Base-by-base conservation (phyloP, 331 rosid genomes). In the Rhamnella rubrinervis region DNA sequence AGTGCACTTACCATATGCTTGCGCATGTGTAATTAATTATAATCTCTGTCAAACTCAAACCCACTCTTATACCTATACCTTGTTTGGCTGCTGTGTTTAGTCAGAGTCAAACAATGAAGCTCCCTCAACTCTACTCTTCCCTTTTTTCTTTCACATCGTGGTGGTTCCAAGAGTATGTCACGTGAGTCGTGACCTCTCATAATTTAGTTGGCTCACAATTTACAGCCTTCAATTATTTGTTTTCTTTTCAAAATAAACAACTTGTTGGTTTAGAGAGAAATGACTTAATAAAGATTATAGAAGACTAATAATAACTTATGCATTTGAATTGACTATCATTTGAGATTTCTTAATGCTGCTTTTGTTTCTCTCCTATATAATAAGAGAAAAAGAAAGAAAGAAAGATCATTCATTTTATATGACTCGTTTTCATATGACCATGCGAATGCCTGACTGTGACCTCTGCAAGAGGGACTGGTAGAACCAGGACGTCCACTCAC, bases 11-110 rank as follows among this genome's bases (percentile, higher is more conserved):
- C 55, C 84, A 83, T 78, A 81, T 78, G 84, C 81, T 70, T 4
- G 51, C 12, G 81, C 90, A 83, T 81, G 82, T 85, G 83, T 61
- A 20, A 14, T 71, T 80, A 71, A 82, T 77, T 70, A 78, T 83
- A 60, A 70, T 44, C 49, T 41, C 23, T 55, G 64, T 71, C 76
- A 40, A 73, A 61, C 65, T 31, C 35, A 31, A 31, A 31, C 35
- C 35, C 35, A 31, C 35, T 4, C 5, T 4, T 31, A 26, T 26
- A 31, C 17, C 63, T 66, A 59, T 74, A 62, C 70, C 53, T 64
- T 46, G 55, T 64, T 61, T 52, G 55, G 53, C 70, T 75, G 72
- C 12, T 60, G 63, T 7, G 55, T 59, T 44, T 46, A 61, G 75
- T 80, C 76, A 78, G 74, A 35, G 82, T 73, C 83, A 71, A 78